Evolutionary conservation across 1,139 yeast genomes (phyloP), one percentile per base, ranked within the genome.

Genomic region (Saccharomyces hybrid): DNA sequence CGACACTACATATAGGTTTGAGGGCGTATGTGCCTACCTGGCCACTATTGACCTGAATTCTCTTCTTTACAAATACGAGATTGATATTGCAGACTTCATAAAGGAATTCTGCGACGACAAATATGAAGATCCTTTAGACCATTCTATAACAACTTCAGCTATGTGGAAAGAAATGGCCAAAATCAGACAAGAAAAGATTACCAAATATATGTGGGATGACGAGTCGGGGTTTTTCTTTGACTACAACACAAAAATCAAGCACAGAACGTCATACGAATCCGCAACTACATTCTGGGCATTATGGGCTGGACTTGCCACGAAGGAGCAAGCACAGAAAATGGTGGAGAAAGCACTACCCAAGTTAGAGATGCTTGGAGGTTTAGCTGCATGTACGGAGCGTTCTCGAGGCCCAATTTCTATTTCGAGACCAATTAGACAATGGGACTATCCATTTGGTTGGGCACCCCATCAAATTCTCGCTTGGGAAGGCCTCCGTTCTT

Each of bases 371-470:
- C 78, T 78, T 58, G 99, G 99, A 25, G 99, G 99, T 1, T 71
- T 93, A 23, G 96, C 82, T 1, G 86, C 97, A 0, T 96, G 98
- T 46, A 86, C 97, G 0, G 79, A 82, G 60, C 71, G 78, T 61
- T 84, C 93, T 3, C 76, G 96, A 56, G 97, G 97, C 27, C 82
- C 75, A 16, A 74, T 87, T 31, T 82, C 86, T 1, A 70, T 88
- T 29, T 75, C 80, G 52, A 77, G 91, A 62, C 97, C 96, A 26
- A 82, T 88, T 32, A 80, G 98, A 70, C 99, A 93, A 73, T 93
- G 99, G 99, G 99, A 93, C 70, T 93, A 85, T 69, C 99, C 99
- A 6, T 89, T 77, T 67, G 99, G 98, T 5, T 93, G 99, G 99
- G 97, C 99, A 0, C 99, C 99, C 2, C 99, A 95, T 70, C 99